Evolutionary conservation across 1,284 basidiomycete genomes (phyloP), one percentile per base, ranked within the genome.

Genomic region (Amylostereum chailletii): DNA sequence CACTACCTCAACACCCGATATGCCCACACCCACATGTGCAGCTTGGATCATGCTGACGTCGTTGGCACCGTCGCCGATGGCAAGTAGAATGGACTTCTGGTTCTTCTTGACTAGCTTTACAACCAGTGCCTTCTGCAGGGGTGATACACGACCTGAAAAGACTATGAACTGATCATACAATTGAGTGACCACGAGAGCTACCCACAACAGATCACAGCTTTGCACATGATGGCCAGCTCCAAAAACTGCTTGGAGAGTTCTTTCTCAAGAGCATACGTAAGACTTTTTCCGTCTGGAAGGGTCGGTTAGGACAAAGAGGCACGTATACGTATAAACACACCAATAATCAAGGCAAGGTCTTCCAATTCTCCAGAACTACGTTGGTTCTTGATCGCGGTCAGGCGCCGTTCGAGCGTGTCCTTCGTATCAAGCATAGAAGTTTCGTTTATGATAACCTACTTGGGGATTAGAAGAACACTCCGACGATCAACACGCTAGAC

Each of bases 21-120:
- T 99, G 58, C 96, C 96, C 49, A 99, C 88, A 36, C 96, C 96
- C 45, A 99, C 93, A 66, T 98, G 93, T 0, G 94, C 94, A 10
- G 94, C 93, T 63, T 95, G 93, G 50, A 94, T 94, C 92, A 94
- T 94, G 64, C 88, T 90, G 52, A 95, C 92, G 66, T 97, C 95
- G 65, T 98, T 98, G 1, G 94, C 94, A 47, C 94, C 94, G 59
- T 98, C 94, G 10, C 94, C 94, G 52, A 99, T 99, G 1, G 95
- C 95, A 3, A 99, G 80, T 19, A 98, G 72, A 45, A 97, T 90
- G 1, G 93, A 77, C 51, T 91, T 90, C 57, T 88, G 83, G 66
- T 95, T 94, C 69, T 94, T 94, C 76, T 98, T 99, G 56, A 99
- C 95, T 31, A 99, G 82, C 69, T 98, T 98, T 55, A 99, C 96